A percentile compares a stretch with the other conserved stretches of the same genome.
These are phyloP conservation scores for Kodamaea arcana DNA, from an alignment of 1,139 yeast genomes.

Conservation along the genomic window DNA sequence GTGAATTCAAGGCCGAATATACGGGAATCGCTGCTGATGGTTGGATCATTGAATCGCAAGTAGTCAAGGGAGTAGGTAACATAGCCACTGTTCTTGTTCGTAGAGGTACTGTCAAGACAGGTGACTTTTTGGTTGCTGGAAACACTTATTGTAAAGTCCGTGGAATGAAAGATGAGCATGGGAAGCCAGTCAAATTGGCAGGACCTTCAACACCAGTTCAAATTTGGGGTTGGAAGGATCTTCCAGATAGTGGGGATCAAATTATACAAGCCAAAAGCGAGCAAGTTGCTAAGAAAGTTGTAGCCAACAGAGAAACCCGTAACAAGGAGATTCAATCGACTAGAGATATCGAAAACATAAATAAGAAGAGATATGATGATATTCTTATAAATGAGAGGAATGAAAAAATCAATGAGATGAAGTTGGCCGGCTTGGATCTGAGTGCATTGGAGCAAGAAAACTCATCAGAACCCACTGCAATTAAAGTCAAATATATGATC, in stretches of 20 bases:
- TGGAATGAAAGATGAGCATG: constrained; percentile 74
- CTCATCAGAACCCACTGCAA: constrained; percentile 22
- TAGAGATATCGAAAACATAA: constrained; percentile 65
- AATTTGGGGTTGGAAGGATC: constrained; percentile 89
- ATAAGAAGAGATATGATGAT: constrained; percentile 50
- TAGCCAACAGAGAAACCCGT: constrained; percentile 57
- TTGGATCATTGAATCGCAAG: constrained; percentile 83
- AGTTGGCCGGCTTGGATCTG: constrained; percentile 53
- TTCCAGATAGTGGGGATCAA: constrained; percentile 90
- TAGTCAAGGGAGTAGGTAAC: constrained; percentile 79
- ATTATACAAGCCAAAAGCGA: constrained; percentile 75
- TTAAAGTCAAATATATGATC: constrained; percentile 57
- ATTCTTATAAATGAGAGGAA: constrained; percentile 45
- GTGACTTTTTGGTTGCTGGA: constrained; percentile 77
- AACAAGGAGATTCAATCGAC: constrained; percentile 57
- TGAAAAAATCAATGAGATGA: constrained; percentile 51
- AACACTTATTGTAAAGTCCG: constrained; percentile 81
- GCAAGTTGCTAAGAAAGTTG: constrained; percentile 69
- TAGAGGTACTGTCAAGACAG: constrained; percentile 71
- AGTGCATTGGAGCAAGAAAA: constrained; percentile 32
- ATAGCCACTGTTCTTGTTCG: constrained; percentile 81
- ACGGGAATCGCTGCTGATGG: constrained; percentile 67
- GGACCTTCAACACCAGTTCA: constrained; percentile 91
- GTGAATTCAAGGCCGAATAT: constrained; percentile 69
- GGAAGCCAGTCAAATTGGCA: constrained; percentile 61